Base-by-base conservation (phyloP, 345 rosid genomes). In the Boechera stricta region DNA sequence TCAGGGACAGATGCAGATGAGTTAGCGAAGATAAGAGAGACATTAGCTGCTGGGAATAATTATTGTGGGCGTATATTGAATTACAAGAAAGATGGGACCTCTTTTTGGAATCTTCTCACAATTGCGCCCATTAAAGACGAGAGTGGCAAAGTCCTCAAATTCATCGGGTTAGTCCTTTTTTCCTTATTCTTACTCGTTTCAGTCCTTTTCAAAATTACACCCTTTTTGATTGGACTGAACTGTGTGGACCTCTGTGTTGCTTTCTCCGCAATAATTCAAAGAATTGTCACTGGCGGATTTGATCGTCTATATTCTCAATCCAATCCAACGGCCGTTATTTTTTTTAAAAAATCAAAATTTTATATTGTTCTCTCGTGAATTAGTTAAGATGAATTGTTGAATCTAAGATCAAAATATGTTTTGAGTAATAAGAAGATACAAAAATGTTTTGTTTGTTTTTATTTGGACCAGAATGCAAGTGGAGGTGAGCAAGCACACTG, bases 81-180 rank as follows among this genome's bases (percentile, higher is more conserved):
- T 81, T 94, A 90, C 73, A 92, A 94, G 85, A 94, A 94, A 81
- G 97, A 94, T 65, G 98, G 98, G 64, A 84, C 91, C 4, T 85
- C 95, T 0, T 94, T 94, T 84, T 94, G 98, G 98, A 94, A 94
- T 79, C 89, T 94, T 69, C 98, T 94, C 38, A 94, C 98, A 1
- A 88, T 94, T 74, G 29, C 98, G 2, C 98, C 98, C 39, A 94
- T 94, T 75, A 94, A 90, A 76, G 98, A 92, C 59, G 98, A 94
- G 51, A 68, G 80, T 65, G 98, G 98, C 38, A 85, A 84, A 38
- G 86, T 92, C 64, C 91, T 94, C 79, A 94, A 94, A 80, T 92
- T 90, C 72, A 94, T 94, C 49, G 98, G 98, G 98, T 94, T 13
- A 85, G 92, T 83, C 73, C 79, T 36, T 10, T 8, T 7, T 74